phyloP scores from a whole-genome alignment of 441 rosid genomes.

The Kokia cookei region DNA sequence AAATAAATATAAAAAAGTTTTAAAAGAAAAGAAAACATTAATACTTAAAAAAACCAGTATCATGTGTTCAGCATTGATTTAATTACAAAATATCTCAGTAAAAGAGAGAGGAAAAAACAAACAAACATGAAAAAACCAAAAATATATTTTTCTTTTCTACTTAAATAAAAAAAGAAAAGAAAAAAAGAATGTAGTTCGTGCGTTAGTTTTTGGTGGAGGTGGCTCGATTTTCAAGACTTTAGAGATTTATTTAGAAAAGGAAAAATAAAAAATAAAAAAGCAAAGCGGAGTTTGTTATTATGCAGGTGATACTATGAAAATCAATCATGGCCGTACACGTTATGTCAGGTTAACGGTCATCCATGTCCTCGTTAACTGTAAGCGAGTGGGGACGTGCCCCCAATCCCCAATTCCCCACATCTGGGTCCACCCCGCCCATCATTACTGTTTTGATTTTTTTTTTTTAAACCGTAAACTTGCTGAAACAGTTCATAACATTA shows the following conservation, averaged over 20 bases:
- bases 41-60: no score
- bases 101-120: no score
- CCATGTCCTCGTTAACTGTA: constrained; percentile 2
- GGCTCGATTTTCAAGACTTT: constrained; percentile 1
- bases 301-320: not conserved
- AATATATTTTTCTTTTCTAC: no score
- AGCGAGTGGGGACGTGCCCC: not conserved
- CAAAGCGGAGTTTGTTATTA: constrained; percentile 1
- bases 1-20: no score
- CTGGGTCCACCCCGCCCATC: constrained; percentile 12
- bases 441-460: not conserved
- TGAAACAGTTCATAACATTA: no score
- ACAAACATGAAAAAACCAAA: no score
- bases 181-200: no score
- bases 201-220: not conserved
- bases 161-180: no score
- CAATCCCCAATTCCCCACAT: constrained; percentile 5
- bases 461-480: no score
- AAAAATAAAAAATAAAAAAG: not conserved
- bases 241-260: constrained; percentile 1
- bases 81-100: no score
- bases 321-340: constrained; percentile 33
- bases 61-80: no score
- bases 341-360: constrained; percentile 25
- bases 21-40: no score